Evolutionary conservation across 2,329 filamentous ascomycete species (phyloP).

Genomic region (Botrytis byssoidea): DNA sequence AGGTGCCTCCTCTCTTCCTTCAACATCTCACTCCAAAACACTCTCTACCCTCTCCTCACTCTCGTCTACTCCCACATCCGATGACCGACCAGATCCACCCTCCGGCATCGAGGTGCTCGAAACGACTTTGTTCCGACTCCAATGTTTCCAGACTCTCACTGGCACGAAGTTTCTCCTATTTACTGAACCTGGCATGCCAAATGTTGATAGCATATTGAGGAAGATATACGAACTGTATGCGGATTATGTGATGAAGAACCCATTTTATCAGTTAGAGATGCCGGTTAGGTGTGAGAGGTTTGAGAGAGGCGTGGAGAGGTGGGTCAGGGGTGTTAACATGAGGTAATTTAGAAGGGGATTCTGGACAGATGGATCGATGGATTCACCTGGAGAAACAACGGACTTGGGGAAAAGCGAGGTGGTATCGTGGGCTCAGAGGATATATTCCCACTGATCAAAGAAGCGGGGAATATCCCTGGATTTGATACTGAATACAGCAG

Average conservation of each 20-base stretch:
- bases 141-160: slow-evolving; percentile 93
- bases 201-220: slow-evolving; percentile 78
- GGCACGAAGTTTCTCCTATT: slow-evolving; percentile 96
- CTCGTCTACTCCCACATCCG: slow-evolving; percentile 49
- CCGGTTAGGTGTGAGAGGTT: slow-evolving; percentile 93
- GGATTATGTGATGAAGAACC: slow-evolving; percentile 99
- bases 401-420: not conserved
- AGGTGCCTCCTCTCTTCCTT: slow-evolving; percentile 21
- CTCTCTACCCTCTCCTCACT: slow-evolving; percentile 55
- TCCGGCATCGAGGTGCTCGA: slow-evolving; percentile 91
- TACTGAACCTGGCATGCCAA: slow-evolving; percentile 71
- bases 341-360: slow-evolving; percentile 16
- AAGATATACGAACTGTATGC: slow-evolving; percentile 92
- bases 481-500: not conserved
- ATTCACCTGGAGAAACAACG: not conserved
- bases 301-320: slow-evolving; percentile 79
- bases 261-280: slow-evolving; percentile 98
- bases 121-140: slow-evolving; percentile 89
- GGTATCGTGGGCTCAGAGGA: not conserved
- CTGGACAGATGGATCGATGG: not conserved
- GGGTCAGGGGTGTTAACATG: slow-evolving; percentile 70
- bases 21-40: slow-evolving; percentile 67
- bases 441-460: not conserved
- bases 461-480: not conserved
- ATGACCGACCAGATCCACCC: slow-evolving; percentile 56